Evolutionary conservation across 2,329 filamentous ascomycete genomes (phyloP), one percentile per base, ranked within the genome.

Genomic region (Paraphaeosphaeria minitans): DNA sequence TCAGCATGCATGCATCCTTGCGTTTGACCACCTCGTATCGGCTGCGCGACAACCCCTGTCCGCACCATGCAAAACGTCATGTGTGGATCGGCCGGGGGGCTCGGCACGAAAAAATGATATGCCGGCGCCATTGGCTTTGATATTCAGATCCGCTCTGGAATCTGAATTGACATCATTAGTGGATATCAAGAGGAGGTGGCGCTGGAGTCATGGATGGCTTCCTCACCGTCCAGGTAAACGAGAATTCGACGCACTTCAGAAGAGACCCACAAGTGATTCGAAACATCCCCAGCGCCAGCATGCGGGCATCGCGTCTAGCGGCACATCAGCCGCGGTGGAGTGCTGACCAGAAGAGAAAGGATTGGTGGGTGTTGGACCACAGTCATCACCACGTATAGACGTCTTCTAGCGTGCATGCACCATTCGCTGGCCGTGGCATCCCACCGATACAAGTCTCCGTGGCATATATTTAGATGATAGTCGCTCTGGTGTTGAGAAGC

Each of bases 1-100:
- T 13, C 50, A 42, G 19, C 19, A 41, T 53, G 37, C 50, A 53
- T n/a, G 37, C 22, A 53, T 53, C 50, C 37, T 37, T 43, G 33
- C 21, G 21, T 27, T 39, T 27, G 19, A 21, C 24, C 19, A 51
- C 19, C 49, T 52, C 24, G 49, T 29, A 42, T 53, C 35, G 22
- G 35, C 16, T 42, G 50, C 37, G 24, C 24, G 35, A n/a, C 14
- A 22, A 33, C 21, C 54, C 37, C 54, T 50, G 47, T 35, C 27
- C 21, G 33, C 21, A 51, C 16, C 48, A 22, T 41, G 33, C 33
- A n/a, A 14, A 48, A 55, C 53, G 53, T 55, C 53, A 55, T 48
- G 31, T 55, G 43, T 39, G 42, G 33, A 55, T 27, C 52, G 21
- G 5, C 16, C 31, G n/a, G 33, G 21, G 43, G 12, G 53, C 39